A percentile compares a stretch with the other conserved stretches of the same genome.
These are phyloP conservation scores for Dactylellina cionopaga DNA, from an alignment of 2,329 filamentous ascomycete species.

Conservation along the genomic window DNA sequence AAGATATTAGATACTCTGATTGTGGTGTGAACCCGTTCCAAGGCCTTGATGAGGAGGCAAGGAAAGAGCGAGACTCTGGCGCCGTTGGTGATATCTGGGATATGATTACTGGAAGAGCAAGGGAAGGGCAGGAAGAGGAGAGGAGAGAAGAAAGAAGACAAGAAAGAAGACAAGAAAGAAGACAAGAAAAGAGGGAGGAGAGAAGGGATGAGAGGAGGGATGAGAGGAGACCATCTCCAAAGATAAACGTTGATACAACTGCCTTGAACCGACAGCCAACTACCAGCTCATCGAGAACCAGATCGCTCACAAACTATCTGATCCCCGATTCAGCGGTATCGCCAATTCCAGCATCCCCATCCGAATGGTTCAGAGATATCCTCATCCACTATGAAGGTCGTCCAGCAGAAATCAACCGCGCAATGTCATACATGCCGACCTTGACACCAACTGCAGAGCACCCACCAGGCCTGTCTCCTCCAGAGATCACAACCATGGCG, in stretches of 20 bases:
- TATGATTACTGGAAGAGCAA: slow-evolving; percentile 36
- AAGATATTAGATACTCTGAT: slow-evolving; percentile 49
- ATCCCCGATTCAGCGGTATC: slow-evolving; percentile 19
- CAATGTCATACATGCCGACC: slow-evolving; percentile 39
- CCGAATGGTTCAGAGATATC: slow-evolving; percentile 45
- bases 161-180: too few species aligned
- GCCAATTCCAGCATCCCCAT: slow-evolving; percentile 10
- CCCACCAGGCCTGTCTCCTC: slow-evolving; percentile 38
- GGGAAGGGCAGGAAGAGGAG: too few species aligned
- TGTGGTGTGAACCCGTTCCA: slow-evolving; percentile 50
- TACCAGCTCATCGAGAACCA: not conserved
- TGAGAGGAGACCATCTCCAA: slow-evolving; percentile 20
- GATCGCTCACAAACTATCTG: slow-evolving; percentile 16
- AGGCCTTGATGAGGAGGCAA: slow-evolving; percentile 36
- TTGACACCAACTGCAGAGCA: slow-evolving; percentile 22
- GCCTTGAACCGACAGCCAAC: slow-evolving; percentile 12
- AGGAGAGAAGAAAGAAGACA: too few species aligned
- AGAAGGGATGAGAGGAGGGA: too few species aligned
- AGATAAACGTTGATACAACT: slow-evolving; percentile 27
- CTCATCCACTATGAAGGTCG: slow-evolving; percentile 36
- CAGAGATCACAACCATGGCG: slow-evolving; percentile 35
- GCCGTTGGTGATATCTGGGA: slow-evolving; percentile 45
- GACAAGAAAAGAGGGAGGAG: too few species aligned
- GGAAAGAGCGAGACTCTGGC: slow-evolving; percentile 43
- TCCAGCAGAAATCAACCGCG: slow-evolving; percentile 35